Evolutionary conservation across 345 rosid species (phyloP), one percentile per base, ranked within the genome.

Genomic region (Populus pruinosa): DNA sequence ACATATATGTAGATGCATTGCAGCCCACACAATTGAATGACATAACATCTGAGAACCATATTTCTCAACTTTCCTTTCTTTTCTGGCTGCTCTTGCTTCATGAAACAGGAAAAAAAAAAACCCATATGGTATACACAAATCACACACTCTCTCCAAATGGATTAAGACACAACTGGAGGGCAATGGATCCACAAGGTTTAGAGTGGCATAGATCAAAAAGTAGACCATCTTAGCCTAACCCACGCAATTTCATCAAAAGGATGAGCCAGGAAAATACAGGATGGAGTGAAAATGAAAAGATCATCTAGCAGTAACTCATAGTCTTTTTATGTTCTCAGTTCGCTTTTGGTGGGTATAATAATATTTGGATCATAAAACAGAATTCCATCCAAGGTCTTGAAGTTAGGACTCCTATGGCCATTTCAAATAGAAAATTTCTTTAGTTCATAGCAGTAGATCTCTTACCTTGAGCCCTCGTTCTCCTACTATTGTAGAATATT

Each of bases 381-480:
- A 8, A 23, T 36, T 17, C 25, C 50, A 68, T 11, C 21, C 56
- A 16, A 27, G 18, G 25, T 27, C 38, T 69, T 41, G 41, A 50
- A 44, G 43, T 25, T 18, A 33, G 16, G 38, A 59, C 16, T 74
- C 76, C 25, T 9, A 36, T 50, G 17, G 55, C 33, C 65, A 72
- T 33, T 69, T 23, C 71, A 3, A 41, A 6, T n/a, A 38, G 61
- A 67, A 29, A 21, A 35, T 49, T 33, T 20, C 18, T 56, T 77
- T 47, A 35, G 71, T 71, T 36, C 23, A 70, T 25, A 77, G 62
- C 23, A 77, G 38, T 36, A 70, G 41, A 25, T n/a, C 50, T 82
- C 94, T 87, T 82, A 96, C 99, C 99, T 96, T 96, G 59, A 96
- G 97, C 55, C 98, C 99, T 72, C 99, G 89, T 86, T 96, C 99